Evolutionary conservation across 768 basidiomycete species (phyloP).

Genomic region (Gloeopeniophorella convolvens): DNA sequence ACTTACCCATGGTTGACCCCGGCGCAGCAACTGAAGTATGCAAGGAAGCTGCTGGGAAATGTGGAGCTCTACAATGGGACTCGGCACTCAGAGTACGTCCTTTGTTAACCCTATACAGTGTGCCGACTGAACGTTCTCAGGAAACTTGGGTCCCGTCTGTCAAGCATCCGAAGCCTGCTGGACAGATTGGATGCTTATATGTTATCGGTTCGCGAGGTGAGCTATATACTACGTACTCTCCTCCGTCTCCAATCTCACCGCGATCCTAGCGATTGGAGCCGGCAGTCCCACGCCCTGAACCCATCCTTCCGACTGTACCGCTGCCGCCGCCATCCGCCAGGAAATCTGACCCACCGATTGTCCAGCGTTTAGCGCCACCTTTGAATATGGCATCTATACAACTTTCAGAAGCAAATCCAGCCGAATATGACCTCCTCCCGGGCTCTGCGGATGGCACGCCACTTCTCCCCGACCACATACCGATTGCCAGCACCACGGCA

Average conservation of each 20-base stretch:
- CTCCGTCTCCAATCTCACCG: background rate
- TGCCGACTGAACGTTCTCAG: conserved; percentile 25
- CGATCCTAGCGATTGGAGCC: conserved; percentile 37
- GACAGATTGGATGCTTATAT: conserved; percentile 50
- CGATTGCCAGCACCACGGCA: too few relatives aligned
- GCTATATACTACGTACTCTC: background rate
- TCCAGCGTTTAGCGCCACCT: conserved; percentile 13
- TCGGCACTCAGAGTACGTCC: conserved; percentile 6
- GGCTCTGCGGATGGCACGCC: conserved; percentile 22
- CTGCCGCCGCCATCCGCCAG: conserved; percentile 30
- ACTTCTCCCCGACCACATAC: conserved; percentile 26
- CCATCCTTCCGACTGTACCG: conserved; percentile 51
- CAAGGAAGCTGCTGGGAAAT: conserved; percentile 7
- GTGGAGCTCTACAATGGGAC: conserved; percentile 8
- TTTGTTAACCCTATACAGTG: background rate
- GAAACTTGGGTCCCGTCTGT: conserved; percentile 37
- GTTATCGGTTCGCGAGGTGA: conserved; percentile 47
- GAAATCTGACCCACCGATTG: background rate
- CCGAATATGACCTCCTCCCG: conserved; percentile 6
- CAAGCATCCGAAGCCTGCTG: conserved; percentile 43
- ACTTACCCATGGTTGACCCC: too few relatives aligned
- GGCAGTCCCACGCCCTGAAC: conserved; percentile 33
- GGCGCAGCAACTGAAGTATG: conserved; percentile 17
- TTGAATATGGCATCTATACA: conserved; percentile 21
- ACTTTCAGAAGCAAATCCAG: background rate